A percentile compares a stretch with the other conserved stretches of the same genome.
These are phyloP conservation scores for Botrytis porri DNA, from an alignment of 2,329 filamentous ascomycete genomes.

Conservation along the genomic window DNA sequence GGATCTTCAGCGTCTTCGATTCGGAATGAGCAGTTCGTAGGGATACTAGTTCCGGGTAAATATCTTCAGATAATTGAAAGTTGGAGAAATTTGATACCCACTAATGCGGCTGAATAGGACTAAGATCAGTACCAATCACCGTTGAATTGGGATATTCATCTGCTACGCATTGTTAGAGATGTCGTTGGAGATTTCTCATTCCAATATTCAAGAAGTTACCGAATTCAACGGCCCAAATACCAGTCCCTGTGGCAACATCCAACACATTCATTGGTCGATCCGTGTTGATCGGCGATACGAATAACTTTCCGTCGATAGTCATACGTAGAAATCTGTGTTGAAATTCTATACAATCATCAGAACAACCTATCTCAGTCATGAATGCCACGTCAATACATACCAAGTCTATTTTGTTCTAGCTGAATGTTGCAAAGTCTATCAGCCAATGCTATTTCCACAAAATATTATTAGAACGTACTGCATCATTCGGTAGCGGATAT, in stretches of 20 bases:
- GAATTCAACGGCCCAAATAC: conserved; percentile 17
- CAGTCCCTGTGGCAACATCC: conserved; percentile 16
- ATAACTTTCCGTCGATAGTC: conserved; percentile 17
- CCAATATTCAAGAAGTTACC: conserved; percentile 26
- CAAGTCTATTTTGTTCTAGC: conserved; percentile 13
- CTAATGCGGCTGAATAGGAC: conserved; percentile 33
- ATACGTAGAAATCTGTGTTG: conserved; percentile 13
- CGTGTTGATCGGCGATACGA: conserved; percentile 6
- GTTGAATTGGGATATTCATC: conserved; percentile 29
- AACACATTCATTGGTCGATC: conserved; percentile 4
- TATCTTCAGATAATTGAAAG: neutral
- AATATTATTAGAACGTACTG: neutral
- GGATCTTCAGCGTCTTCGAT: conserved; percentile 39
- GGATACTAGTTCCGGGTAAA: conserved; percentile 21
- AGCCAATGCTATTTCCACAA: neutral
- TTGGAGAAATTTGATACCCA: neutral
- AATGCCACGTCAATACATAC: neutral
- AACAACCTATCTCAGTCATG: neutral
- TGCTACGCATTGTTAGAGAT: conserved; percentile 28
- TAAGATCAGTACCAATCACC: conserved; percentile 31
- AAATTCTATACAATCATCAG: conserved; percentile 2
- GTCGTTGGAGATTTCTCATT: neutral
- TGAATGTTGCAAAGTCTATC: neutral
- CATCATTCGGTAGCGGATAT: conserved; percentile 17
- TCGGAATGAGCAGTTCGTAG: conserved; percentile 35